These are phyloP conservation scores for Asclepias syriaca DNA, from an alignment of 257 asterid genomes.

Conservation along the genomic window DNA sequence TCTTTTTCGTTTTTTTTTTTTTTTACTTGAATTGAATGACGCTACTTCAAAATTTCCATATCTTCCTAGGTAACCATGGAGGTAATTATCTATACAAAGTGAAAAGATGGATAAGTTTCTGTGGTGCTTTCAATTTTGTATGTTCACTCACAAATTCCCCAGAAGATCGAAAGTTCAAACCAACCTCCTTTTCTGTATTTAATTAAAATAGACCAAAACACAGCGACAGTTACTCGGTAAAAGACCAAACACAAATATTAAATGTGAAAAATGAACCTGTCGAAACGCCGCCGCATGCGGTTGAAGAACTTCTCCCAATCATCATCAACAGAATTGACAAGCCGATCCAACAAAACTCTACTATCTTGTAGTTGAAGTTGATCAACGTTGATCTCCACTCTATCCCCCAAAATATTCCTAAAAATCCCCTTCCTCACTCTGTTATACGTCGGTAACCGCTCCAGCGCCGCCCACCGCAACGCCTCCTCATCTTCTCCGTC, in stretches of 20 bases:
- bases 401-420: constrained; percentile 64
- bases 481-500: constrained; percentile 95
- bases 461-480: constrained; percentile 95
- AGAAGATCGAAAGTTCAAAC: not conserved
- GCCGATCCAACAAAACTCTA: constrained; percentile 63
- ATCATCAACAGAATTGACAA: constrained; percentile 56
- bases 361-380: constrained; percentile 55
- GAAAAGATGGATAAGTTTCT: not conserved
- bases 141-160: not conserved
- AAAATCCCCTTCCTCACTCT: constrained; percentile 82
- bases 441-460: constrained; percentile 85
- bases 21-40: not conserved
- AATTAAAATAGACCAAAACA: not conserved
- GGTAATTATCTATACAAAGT: not conserved
- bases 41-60: not conserved
- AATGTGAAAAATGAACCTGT: constrained; percentile 31
- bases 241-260: not conserved
- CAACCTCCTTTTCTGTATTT: not conserved
- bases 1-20: not conserved
- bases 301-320: constrained; percentile 83
- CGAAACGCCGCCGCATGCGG: constrained; percentile 78
- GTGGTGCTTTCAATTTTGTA: not conserved
- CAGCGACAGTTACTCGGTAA: not conserved
- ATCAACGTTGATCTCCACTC: constrained; percentile 62
- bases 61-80: not conserved